Base-by-base conservation (phyloP, 2,329 filamentous ascomycete genomes). In the Triangularia setosa region DNA sequence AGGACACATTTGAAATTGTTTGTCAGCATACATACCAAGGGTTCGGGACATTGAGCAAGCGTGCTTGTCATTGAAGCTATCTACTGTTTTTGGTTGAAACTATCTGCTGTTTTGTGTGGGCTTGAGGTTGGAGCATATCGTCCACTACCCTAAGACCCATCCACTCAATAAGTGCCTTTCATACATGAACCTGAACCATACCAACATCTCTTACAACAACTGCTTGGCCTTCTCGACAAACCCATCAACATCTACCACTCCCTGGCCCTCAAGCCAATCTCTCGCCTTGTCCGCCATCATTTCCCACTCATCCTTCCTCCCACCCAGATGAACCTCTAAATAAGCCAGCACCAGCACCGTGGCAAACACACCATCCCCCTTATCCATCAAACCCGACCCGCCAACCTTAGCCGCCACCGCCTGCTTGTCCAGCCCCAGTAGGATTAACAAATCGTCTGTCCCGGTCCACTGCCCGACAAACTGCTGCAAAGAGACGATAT, bases 281-380 rank as follows among this genome's bases (percentile, higher is more conserved):
- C 23, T 61, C 2, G 71, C 71, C 68, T 72, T 73, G 6, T 73
- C 70, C 3, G 65, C 71, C 53, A 90, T 75, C 78, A 90, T 78
- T 66, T 88, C 87, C 87, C 87, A 91, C 6, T 80, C 79, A 2
- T 86, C 87, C 71, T 78, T 75, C 59, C 84, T 77, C 0, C 67
- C 74, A 0, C 35, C 68, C 64, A 85, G 69, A 62, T 77, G 80
- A 48, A 60, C 72, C 70, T 84, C 79, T 66, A 90, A 72, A 64
- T 77, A 84, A 1, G 73, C 76, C 7, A 88, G 62, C 1, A 80
- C 83, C 27, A 84, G 60, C 2, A 72, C 69, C 6, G 78, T 80
- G 2, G 74, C 70, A 54, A 72, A 66, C 11, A 69, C 25, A 58
- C 69, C 56, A 53, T 33, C 53, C 16, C 44, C 28, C 23, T 59